Base-by-base conservation (phyloP, 176 grass and related monocot species). In the Puya raimondii region DNA sequence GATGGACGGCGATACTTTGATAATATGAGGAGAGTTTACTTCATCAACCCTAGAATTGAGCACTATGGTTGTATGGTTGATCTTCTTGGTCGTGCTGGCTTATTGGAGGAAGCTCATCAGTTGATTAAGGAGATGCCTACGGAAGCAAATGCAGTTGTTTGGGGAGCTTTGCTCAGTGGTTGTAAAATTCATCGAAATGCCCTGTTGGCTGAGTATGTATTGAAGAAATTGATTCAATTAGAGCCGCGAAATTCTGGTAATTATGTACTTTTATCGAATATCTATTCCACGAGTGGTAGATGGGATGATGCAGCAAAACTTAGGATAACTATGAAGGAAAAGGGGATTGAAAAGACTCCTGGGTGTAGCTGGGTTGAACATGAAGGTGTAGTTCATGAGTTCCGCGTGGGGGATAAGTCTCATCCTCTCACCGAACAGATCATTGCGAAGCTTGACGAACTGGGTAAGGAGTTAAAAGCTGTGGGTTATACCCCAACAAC, bases 11-110 rank as follows among this genome's bases (percentile, higher is more conserved):
- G 11, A 12, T 85, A 82, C 42, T 91, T 91, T 50, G 29, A 16
- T 49, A 77, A 72, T 65, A 91, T 91, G 72, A 69, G 48, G 67
- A 70, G 58, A 48, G 9, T 80, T 2, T 87, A 82, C 53, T 23
- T 0, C 70, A 82, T 91, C 64, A 80, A 16, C 2, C 88, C 81
- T 20, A 84, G 76, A 74, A 59, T 87, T 15, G 88, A 91, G 76
- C 88, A 91, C 57, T 87, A 85, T 9, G 88, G 85, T 57, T 75
- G 70, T 71, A 91, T 91, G 79, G 79, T 91, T 0, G 88, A 91
- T 71, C 72, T 91, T n/a, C 73, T 91, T 50, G 81, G 85, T 53
- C 85, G 88, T 42, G 76, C 85, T 12, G 88, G 88, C 0, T 79
- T 87, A 65, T 64, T 91, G 54, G 58, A 85, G 48, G 79, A 82